These are phyloP conservation scores for Leccinum subtestaceum DNA, from an alignment of 768 basidiomycete genomes.

Conservation along the genomic window DNA sequence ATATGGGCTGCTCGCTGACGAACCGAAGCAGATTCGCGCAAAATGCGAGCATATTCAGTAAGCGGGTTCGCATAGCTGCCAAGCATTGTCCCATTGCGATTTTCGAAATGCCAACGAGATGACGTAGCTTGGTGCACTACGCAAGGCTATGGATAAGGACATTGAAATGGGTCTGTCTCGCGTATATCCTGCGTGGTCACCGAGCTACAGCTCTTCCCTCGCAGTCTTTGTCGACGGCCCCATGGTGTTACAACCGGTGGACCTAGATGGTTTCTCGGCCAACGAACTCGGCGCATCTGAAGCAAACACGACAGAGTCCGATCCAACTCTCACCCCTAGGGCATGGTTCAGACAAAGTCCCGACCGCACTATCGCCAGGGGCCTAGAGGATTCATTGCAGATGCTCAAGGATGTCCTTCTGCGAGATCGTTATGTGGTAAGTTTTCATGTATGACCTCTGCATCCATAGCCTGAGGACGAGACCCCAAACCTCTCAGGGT, in stretches of 20 bases:
- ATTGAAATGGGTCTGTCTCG: constrained; percentile 57
- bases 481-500: constrained; percentile 44
- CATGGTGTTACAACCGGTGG: constrained; percentile 61
- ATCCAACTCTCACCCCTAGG: constrained; percentile 56
- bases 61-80: constrained; percentile 48
- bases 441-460: constrained; percentile 13
- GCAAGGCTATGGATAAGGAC: constrained; percentile 63
- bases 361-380: constrained; percentile 48
- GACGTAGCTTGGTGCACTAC: constrained; percentile 63
- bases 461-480: not conserved
- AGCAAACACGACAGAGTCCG: constrained; percentile 31
- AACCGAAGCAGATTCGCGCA: constrained; percentile 56
- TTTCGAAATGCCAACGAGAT: not conserved
- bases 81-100: not conserved
- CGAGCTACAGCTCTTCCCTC: not conserved
- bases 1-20: not conserved
- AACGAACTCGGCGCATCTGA: constrained; percentile 40
- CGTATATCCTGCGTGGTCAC: not conserved
- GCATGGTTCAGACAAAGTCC: constrained; percentile 69
- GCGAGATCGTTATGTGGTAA: constrained; percentile 63
- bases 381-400: constrained; percentile 57
- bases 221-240: constrained; percentile 77
- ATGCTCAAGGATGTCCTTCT: constrained; percentile 55
- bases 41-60: constrained; percentile 67
- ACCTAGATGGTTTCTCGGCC: constrained; percentile 40